Evolutionary conservation across 495 filamentous ascomycete species (phyloP), one percentile per base, ranked within the genome.

Genomic region (Lineolata rhizophorae): DNA sequence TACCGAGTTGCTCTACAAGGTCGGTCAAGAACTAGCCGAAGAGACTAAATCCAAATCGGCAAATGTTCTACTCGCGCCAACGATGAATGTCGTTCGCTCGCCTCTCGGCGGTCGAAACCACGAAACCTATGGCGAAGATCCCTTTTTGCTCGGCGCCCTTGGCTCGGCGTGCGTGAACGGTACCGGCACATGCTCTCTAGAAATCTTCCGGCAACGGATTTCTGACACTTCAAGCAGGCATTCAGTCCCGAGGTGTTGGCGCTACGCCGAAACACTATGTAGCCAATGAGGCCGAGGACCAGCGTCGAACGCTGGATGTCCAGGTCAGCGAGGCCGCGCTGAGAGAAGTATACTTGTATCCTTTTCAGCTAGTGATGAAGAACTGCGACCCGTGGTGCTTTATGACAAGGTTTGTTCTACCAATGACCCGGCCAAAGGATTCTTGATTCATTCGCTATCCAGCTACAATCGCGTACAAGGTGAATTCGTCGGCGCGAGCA

Each of bases 381-480:
- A 72, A 79, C 29, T 56, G 64, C 19, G 55, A 62, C 25, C 67
- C 72, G 1, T 63, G 64, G 17, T 70, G 70, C 27, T 56, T 81
- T 18, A 83, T 83, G 76, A 75, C 70, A n/a, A n/a, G n/a, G n/a
- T n/a, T n/a, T n/a, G n/a, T n/a, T n/a, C n/a, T n/a, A n/a, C n/a
- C n/a, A n/a, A n/a, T n/a, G n/a, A n/a, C n/a, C n/a, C n/a, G n/a
- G n/a, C n/a, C n/a, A n/a, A n/a, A n/a, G n/a, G n/a, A n/a, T n/a
- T n/a, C n/a, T n/a, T n/a, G n/a, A n/a, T n/a, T n/a, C n/a, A n/a
- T n/a, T n/a, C n/a, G n/a, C n/a, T n/a, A n/a, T n/a, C n/a, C 9
- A 64, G 65, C 31, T 83, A 81, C 40, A 81, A 80, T 39, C 67
- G 69, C 35, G 56, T 83, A 27, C 79, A 82, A 44, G 76, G 75